Evolutionary conservation across 495 filamentous ascomycete genomes (phyloP), one percentile per base, ranked within the genome.

Genomic region (Penicillium roqueforti): DNA sequence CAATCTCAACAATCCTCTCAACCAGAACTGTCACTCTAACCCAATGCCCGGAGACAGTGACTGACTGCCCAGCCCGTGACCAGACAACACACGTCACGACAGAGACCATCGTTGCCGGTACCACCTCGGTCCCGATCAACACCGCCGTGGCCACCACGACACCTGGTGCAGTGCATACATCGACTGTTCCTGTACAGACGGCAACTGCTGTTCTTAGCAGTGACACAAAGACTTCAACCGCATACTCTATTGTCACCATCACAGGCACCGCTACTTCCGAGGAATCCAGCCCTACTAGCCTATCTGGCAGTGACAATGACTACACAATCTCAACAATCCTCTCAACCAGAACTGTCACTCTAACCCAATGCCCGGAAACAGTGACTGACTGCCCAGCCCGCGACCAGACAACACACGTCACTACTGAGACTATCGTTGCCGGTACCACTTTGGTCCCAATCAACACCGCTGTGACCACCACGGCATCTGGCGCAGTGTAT

Each of bases 381-480:
- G 54, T 63, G 7, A 66, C 58, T 6, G 44, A 60, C 34, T 63
- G 62, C 47, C 62, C 62, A 44, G 56, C 62, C 4, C 53, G 51
- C 10, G 50, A 53, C 8, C 56, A 56, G 43, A 66, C 51, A 0
- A 66, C 62, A 14, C 57, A 47, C 28, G 44, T 58, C 14, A 53
- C 48, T 2, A 66, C 57, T 3, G 62, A 66, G 54, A 63, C 60
- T 0, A 8, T 66, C 16, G 56, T 63, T 45, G 53, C 44, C 4
- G 44, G 53, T 4, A 66, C 60, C 8, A 55, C 56, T 31, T 16
- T 20, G 2, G 20, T 52, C n/a, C 49, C 49, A 1, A 41, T 43
- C 11, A 32, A 52, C n/a, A 36, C 49, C 4, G 36, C 37, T 13
- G 20, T 20, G 38, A 19, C 29, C 9, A 52, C 39, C 18, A 52